A percentile compares a stretch with the other conserved stretches of the same genome.
Conservation (phyloP, 768 basidiomycete species). For the Crucibulum laeve region DNA sequence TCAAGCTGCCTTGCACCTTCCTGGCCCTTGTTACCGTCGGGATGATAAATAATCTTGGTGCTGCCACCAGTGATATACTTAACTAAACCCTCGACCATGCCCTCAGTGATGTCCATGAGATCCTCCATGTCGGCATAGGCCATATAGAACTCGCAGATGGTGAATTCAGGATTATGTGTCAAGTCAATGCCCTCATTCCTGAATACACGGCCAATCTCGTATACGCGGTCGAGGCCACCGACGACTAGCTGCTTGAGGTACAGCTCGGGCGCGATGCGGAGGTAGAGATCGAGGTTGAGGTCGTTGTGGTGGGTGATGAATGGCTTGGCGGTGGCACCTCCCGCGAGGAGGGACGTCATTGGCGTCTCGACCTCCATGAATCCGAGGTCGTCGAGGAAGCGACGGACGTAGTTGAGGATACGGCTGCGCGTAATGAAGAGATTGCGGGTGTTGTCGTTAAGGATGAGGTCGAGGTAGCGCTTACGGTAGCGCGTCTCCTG, state of each 20-base stretch:
- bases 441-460: slow-evolving; percentile 84
- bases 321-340: slow-evolving; percentile 97
- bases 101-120: slow-evolving; percentile 95
- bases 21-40: slow-evolving; percentile 86
- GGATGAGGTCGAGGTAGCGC: slow-evolving; percentile 96
- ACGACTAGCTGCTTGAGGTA: slow-evolving; percentile 98
- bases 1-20: slow-evolving; percentile 57
- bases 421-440: slow-evolving; percentile 88
- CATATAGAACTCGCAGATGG: slow-evolving; percentile 99
- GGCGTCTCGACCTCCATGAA: slow-evolving; percentile 99
- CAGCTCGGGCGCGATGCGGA: slow-evolving; percentile 95
- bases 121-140: slow-evolving; percentile 99
- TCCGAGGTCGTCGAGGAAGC: slow-evolving; percentile 84
- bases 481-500: slow-evolving; percentile 97
- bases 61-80: slow-evolving; percentile 78
- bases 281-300: slow-evolving; percentile 91
- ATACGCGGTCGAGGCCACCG: slow-evolving; percentile 95
- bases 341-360: slow-evolving; percentile 94
- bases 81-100: slow-evolving; percentile 86
- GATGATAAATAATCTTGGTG: slow-evolving; percentile 82
- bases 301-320: slow-evolving; percentile 99
- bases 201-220: slow-evolving; percentile 98
- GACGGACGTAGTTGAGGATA: slow-evolving; percentile 90
- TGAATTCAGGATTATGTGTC: slow-evolving; percentile 99
- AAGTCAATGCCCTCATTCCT: slow-evolving; percentile 98